Base-by-base conservation (phyloP, 208 protist genomes). In the Wallacemonas collosoma region DNA sequence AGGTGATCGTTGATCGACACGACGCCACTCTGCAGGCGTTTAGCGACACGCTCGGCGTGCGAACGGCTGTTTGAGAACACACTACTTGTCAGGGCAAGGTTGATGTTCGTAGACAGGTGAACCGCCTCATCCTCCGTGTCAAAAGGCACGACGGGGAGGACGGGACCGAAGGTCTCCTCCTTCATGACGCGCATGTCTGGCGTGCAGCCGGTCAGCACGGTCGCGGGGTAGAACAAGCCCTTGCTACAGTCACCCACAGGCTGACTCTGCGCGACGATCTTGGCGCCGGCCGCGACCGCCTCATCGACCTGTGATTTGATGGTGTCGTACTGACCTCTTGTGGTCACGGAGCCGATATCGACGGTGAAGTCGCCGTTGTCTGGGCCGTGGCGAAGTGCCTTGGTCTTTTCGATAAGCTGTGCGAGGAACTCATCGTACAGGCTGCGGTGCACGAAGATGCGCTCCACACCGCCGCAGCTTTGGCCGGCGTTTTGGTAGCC, bases 161-260 rank as follows among this genome's bases (percentile, higher is more conserved):
- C 76, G 51, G 96, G 96, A 44, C 96, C 96, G 76, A 98, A 98
- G n/a, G 82, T 85, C 71, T 98, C 96, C 55, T 98, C 93, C 53
- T 80, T 56, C 67, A 95, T 86, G 8, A 98, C 84, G 6, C 65
- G 64, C 94, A 98, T 98, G 35, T 89, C 70, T 1, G 79, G 68
- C 38, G 83, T 97, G 17, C 95, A 93, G 66, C 83, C 79, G 5
- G 61, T 75, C 4, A 98, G 62, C 7, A 98, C 81, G 2, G 96
- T 98, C 26, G 94, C 93, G 3, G 87, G 83, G 68, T 80, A 94
- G 70, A 95, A 97, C 58, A 82, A 74, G 2, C 93, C 90, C 7
- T 85, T 67, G n/a, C 62, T 65, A 47, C 66, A 47, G 72, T 83
- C 79, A 14, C 78, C 87, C 1, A 76, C 72, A 1, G 89, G 72